Conservation (phyloP, 495 filamentous ascomycete genomes). For the Talaromyces liani region DNA sequence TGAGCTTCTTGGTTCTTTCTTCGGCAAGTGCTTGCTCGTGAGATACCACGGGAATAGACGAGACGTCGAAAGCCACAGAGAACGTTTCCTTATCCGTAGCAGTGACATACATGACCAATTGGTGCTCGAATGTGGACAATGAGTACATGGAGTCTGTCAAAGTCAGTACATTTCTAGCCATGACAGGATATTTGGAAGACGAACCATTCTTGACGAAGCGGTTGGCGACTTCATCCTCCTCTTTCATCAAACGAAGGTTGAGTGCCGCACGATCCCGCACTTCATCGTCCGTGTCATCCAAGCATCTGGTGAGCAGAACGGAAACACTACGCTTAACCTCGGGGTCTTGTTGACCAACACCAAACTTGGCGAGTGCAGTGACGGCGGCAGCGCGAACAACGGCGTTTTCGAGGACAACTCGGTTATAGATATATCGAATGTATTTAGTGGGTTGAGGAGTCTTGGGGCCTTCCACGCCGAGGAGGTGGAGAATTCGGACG, state of each 20-base stretch:
- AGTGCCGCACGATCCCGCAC: slow-evolving; percentile 92
- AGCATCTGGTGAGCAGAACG: slow-evolving; percentile 84
- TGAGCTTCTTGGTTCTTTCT: slow-evolving; percentile 93
- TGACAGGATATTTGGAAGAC: slow-evolving; percentile 10
- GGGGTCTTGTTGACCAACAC: slow-evolving; percentile 90
- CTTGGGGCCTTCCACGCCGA: slow-evolving; percentile 91
- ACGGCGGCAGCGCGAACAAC: slow-evolving; percentile 93
- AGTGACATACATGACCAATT: slow-evolving; percentile 96
- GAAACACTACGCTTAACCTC: slow-evolving; percentile 94
- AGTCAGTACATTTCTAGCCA: neutral
- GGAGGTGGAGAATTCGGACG: slow-evolving; percentile 85
- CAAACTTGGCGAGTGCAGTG: slow-evolving; percentile 93
- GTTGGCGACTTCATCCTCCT: slow-evolving; percentile 76
- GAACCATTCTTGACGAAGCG: slow-evolving; percentile 88
- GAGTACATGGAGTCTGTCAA: slow-evolving; percentile 64
- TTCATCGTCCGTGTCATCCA: slow-evolving; percentile 97
- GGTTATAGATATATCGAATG: slow-evolving; percentile 98
- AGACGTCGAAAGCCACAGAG: slow-evolving; percentile 77
- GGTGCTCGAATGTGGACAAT: slow-evolving; percentile 91
- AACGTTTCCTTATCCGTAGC: slow-evolving; percentile 82
- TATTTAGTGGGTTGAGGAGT: slow-evolving; percentile 96
- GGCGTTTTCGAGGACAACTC: slow-evolving; percentile 94
- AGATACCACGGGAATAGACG: slow-evolving; percentile 85
- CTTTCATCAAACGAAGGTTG: slow-evolving; percentile 79
- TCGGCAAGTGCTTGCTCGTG: slow-evolving; percentile 96